phyloP scores from a whole-genome alignment of 495 filamentous ascomycete genomes.

The Hyaloscypha variabilis region DNA sequence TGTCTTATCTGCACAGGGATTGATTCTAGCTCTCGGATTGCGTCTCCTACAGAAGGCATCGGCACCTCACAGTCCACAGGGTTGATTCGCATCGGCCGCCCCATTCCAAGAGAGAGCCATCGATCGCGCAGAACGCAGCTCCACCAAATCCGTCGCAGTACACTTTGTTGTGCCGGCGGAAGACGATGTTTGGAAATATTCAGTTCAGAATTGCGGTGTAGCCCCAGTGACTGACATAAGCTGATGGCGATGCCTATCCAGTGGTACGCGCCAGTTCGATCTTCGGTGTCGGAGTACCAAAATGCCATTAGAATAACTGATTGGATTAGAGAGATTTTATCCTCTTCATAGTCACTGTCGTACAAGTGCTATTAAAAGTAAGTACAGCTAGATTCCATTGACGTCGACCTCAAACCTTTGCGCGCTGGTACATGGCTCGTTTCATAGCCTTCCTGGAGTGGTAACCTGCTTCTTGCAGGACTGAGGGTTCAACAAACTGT shows the following conservation, averaged over 20 bases:
- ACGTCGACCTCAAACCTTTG: conserved; percentile 16
- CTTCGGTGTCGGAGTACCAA: conserved; percentile 31
- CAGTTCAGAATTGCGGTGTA: conserved; percentile 22
- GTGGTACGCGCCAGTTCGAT: conserved; percentile 31
- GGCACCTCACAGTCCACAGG: conserved; percentile 21
- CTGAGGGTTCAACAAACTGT: background rate
- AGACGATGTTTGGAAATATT: conserved; percentile 10
- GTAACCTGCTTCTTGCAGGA: background rate
- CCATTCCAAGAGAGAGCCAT: conserved; percentile 31
- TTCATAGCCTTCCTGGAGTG: conserved; percentile 22
- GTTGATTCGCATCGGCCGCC: conserved; percentile 30
- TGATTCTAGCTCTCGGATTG: too few species aligned
- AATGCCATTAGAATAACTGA: conserved; percentile 29
- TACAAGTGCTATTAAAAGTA: conserved; percentile 11
- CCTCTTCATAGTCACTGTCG: conserved; percentile 26
- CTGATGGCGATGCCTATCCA: conserved; percentile 33
- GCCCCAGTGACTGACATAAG: conserved; percentile 30
- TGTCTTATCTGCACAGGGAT: too few species aligned
- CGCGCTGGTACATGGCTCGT: conserved; percentile 9
- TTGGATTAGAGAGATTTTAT: conserved; percentile 30
- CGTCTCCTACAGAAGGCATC: conserved; percentile 5
- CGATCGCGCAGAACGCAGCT: conserved; percentile 29
- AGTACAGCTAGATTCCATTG: background rate
- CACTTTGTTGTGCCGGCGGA: too few species aligned
- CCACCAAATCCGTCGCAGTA: conserved; percentile 31